A percentile compares a stretch with the other conserved stretches of the same genome.
These are phyloP conservation scores for Hippophae tibetana DNA, from an alignment of 306 rosid genomes.

Conservation along the genomic window DNA sequence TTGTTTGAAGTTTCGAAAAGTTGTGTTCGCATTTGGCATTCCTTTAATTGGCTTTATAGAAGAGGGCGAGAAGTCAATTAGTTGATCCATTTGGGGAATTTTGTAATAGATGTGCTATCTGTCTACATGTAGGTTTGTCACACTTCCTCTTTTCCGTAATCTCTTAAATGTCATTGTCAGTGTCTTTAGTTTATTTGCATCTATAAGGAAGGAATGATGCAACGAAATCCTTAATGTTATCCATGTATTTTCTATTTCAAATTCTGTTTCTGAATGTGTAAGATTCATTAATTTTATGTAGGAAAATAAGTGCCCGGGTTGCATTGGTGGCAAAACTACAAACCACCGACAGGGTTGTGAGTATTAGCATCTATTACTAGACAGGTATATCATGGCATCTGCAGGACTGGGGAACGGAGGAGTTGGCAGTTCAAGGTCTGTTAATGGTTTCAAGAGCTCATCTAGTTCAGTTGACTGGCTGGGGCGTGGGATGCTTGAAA, in stretches of 20 bases:
- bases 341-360: constrained; percentile 14
- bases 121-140: no score
- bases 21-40: no score
- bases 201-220: no score
- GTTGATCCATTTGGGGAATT: no score
- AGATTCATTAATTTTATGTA: constrained; percentile 13
- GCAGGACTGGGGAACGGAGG: constrained; percentile 86
- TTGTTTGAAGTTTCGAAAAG: no score
- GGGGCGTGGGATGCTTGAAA: constrained; percentile 96
- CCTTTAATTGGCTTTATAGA: no score
- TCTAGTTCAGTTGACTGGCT: constrained; percentile 94
- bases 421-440: constrained; percentile 86
- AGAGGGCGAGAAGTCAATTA: no score
- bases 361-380: constrained; percentile 17
- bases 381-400: constrained; percentile 54
- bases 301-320: constrained; percentile 28
- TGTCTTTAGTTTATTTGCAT: neutral
- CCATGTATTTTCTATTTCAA: neutral
- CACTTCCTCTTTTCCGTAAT: neutral
- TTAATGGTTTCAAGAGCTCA: constrained; percentile 65
- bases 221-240: no score
- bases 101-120: no score
- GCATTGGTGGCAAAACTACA: constrained; percentile 18
- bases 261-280: neutral
- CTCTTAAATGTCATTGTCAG: neutral